Evolutionary conservation across 768 basidiomycete species (phyloP).

Genomic region (Suillus weaverae): DNA sequence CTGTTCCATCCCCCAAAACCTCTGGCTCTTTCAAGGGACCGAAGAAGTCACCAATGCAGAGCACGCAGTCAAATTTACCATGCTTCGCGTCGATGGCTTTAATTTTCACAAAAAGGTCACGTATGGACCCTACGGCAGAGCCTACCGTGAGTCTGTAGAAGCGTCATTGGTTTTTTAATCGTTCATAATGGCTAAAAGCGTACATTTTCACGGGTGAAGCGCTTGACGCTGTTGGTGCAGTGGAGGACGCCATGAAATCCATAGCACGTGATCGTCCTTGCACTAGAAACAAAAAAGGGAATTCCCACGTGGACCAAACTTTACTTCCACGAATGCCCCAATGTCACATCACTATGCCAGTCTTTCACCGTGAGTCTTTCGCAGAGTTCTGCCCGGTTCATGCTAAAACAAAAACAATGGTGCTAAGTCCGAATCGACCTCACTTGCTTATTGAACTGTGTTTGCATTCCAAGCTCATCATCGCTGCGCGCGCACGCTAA

Average conservation of each 20-base stretch:
- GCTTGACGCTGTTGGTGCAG: slow-evolving; percentile 8
- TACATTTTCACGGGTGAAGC: slow-evolving; percentile 33
- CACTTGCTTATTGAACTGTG: background rate
- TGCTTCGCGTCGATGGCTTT: slow-evolving; percentile 86
- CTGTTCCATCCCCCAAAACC: slow-evolving; percentile 36
- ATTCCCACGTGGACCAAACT: background rate
- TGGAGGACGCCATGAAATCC: slow-evolving; percentile 25
- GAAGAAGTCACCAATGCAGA: slow-evolving; percentile 88
- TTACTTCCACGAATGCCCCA: background rate
- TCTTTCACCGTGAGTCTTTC: background rate
- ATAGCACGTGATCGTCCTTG: slow-evolving; percentile 10
- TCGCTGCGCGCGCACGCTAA: background rate
- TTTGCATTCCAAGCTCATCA: background rate
- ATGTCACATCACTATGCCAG: background rate
- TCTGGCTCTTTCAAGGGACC: slow-evolving; percentile 46
- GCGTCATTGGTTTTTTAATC: slow-evolving; percentile 8
- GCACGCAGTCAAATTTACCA: slow-evolving; percentile 85
- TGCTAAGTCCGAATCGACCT: background rate
- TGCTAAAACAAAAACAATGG: background rate
- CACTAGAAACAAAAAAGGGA: background rate
- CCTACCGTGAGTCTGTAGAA: slow-evolving; percentile 69
- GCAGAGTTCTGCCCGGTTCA: background rate
- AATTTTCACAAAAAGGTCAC: slow-evolving; percentile 77
- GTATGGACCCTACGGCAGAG: slow-evolving; percentile 72
- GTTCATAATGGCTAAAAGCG: slow-evolving; percentile 10